Base-by-base conservation (phyloP, 2,329 filamentous ascomycete genomes). In the Nigrospora sphaerica region DNA sequence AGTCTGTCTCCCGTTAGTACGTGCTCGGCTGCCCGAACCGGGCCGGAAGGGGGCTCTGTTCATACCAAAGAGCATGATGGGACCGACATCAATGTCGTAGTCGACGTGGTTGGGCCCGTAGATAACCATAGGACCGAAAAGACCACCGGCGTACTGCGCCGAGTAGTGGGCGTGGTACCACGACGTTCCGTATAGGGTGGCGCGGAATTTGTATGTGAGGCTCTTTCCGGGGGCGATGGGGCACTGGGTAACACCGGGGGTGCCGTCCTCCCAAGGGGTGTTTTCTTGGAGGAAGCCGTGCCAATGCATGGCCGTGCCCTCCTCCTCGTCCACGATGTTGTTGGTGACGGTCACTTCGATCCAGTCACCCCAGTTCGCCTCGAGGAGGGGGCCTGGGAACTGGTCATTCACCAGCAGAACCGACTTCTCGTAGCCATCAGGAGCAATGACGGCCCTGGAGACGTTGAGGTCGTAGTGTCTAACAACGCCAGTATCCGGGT, bases 111-210 rank as follows among this genome's bases (percentile, higher is more conserved):
- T 65, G 0, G 78, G 78, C 0, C 82, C 82, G 48, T 85, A 68
- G 49, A 86, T 69, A 2, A 85, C 67, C 3, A 87, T 74, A 1
- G 78, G 74, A 0, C 84, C 84, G 12, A 75, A 58, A 0, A 85
- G 61, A 23, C 84, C 84, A 37, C 80, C 78, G 9, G 74, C 67
- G 53, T 80, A 77, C 54, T 82, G 78, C 0, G 73, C 68, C 12
- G 75, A 78, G 57, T 78, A 81, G 57, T 83, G 78, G 32, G 75
- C 76, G 58, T 83, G 79, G 52, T 81, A 82, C 78, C 77, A 81
- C 6, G 68, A 64, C 2, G 70, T 71, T 18, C 78, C 78, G 52
- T 79, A 80, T 11, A 77, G 59, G 5, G 73, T 71, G 2, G 77
- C 78, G 28, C 68, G 58, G 57, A 78, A 77, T 19, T 66, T 66